Conservation (phyloP, 2,329 filamentous ascomycete genomes). For the Cryphonectria japonica region DNA sequence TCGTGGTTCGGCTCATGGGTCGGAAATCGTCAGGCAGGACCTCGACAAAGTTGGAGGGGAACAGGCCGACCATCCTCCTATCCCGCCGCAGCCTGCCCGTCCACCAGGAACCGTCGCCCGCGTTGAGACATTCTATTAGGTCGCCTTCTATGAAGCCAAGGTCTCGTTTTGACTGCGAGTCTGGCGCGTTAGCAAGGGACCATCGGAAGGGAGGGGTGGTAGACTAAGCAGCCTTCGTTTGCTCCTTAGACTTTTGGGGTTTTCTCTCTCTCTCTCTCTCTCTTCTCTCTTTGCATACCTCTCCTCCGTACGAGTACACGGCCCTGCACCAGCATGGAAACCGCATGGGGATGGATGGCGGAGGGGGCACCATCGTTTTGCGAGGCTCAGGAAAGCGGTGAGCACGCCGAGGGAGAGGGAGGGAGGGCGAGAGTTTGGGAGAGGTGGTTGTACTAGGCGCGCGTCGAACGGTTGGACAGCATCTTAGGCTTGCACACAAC, state of each 20-base stretch:
- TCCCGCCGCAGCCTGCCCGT: constrained; percentile 90
- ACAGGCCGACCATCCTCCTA: constrained; percentile 86
- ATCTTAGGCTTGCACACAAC: constrained; percentile 21
- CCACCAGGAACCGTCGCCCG: constrained; percentile 98
- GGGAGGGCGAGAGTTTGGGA: constrained; percentile 11
- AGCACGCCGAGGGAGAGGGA: not conserved
- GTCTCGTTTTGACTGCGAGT: constrained; percentile 77
- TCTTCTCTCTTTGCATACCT: constrained; percentile 51
- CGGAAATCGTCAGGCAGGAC: constrained; percentile 84
- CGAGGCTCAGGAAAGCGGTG: not conserved
- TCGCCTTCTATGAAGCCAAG: constrained; percentile 97
- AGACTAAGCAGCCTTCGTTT: not conserved
- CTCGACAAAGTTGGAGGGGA: constrained; percentile 97
- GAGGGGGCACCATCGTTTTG: constrained; percentile 56
- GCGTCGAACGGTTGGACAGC: constrained; percentile 24
- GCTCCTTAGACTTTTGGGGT: too few relatives aligned
- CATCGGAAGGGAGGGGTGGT: not conserved
- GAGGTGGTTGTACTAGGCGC: constrained; percentile 21
- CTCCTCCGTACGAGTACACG: constrained; percentile 91
- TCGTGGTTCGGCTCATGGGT: constrained; percentile 67
- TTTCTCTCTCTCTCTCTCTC: too few relatives aligned
- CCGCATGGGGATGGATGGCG: constrained; percentile 68
- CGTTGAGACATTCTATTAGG: constrained; percentile 96
- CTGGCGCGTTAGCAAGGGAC: constrained; percentile 33
- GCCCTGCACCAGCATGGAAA: constrained; percentile 93